Evolutionary conservation across 805 yeast species (phyloP).

Genomic region (Ascoidea tarda): DNA sequence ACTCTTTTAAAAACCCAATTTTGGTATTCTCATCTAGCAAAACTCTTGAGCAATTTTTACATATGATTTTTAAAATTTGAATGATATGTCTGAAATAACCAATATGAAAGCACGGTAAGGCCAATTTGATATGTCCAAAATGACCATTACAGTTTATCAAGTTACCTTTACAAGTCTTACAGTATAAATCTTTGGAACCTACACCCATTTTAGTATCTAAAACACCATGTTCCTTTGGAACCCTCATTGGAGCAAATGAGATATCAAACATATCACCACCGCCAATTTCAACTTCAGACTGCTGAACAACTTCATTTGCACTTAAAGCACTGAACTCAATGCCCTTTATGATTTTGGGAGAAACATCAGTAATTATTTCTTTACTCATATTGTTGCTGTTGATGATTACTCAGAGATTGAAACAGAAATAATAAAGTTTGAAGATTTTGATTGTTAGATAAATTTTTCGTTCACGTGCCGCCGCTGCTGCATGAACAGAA

Average conservation of each 20-base stretch:
- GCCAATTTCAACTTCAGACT: constrained; percentile 86
- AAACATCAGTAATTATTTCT: constrained; percentile 32
- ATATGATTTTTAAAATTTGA: constrained; percentile 76
- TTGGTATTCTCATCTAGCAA: constrained; percentile 62
- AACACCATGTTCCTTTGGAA: constrained; percentile 78
- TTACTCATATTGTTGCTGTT: constrained; percentile 14
- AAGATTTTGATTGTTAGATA: too few relatives aligned
- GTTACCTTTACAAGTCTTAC: constrained; percentile 84
- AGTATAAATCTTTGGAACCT: constrained; percentile 71
- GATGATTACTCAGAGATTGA: too few relatives aligned
- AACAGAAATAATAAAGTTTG: too few relatives aligned
- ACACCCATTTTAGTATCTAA: constrained; percentile 91
- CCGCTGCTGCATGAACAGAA: too few relatives aligned
- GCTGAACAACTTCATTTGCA: constrained; percentile 81
- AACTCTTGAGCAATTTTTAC: constrained; percentile 77
- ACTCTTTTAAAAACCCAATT: constrained; percentile 56
- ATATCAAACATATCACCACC: constrained; percentile 87
- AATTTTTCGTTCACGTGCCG: too few relatives aligned
- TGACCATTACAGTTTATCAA: constrained; percentile 96
- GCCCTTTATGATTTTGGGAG: constrained; percentile 85
- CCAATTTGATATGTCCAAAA: constrained; percentile 87
- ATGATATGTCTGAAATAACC: constrained; percentile 92
- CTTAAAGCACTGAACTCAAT: constrained; percentile 89
- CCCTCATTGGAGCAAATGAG: constrained; percentile 57
- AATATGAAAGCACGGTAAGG: constrained; percentile 93